Evolutionary conservation across 352 stramenopile genomes (phyloP).

Genomic region (Phytophthora citrophthora): DNA sequence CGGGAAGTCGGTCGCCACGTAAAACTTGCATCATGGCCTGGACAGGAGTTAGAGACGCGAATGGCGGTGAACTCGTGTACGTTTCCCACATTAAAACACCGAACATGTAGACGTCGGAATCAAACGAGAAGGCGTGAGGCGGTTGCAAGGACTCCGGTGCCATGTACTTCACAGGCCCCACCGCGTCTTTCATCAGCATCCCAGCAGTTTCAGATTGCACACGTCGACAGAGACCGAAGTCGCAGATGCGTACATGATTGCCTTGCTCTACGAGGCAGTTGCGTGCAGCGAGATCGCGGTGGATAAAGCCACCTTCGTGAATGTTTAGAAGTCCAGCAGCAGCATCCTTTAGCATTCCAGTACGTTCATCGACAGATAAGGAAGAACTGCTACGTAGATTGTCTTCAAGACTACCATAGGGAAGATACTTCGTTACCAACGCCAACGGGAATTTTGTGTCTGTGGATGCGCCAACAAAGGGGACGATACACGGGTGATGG

Average conservation of each 20-base stretch:
- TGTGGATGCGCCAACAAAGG: slow-evolving; percentile 81
- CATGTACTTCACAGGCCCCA: slow-evolving; percentile 87
- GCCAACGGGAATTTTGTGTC: slow-evolving; percentile 69
- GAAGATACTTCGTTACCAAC: slow-evolving; percentile 79
- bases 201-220: slow-evolving; percentile 56
- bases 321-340: slow-evolving; percentile 82
- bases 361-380: slow-evolving; percentile 51
- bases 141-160: slow-evolving; percentile 80
- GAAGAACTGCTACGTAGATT: slow-evolving; percentile 49
- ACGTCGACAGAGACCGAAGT: slow-evolving; percentile 80
- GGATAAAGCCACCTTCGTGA: slow-evolving; percentile 86
- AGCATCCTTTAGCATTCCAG: slow-evolving; percentile 74
- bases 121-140: slow-evolving; percentile 76
- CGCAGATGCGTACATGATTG: slow-evolving; percentile 72
- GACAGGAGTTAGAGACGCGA: slow-evolving; percentile 57
- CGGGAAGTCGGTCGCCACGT: slow-evolving; percentile 59
- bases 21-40: slow-evolving; percentile 73
- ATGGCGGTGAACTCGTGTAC: slow-evolving; percentile 61
- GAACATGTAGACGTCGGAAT: slow-evolving; percentile 87
- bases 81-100: slow-evolving; percentile 88
- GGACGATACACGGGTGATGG: slow-evolving; percentile 80
- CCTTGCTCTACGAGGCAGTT: slow-evolving; percentile 81
- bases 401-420: slow-evolving; percentile 75
- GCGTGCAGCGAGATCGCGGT: slow-evolving; percentile 78
- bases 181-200: slow-evolving; percentile 66